These are phyloP conservation scores for Leishmania gerbilli DNA, from an alignment of 208 protist species.

Conservation along the genomic window DNA sequence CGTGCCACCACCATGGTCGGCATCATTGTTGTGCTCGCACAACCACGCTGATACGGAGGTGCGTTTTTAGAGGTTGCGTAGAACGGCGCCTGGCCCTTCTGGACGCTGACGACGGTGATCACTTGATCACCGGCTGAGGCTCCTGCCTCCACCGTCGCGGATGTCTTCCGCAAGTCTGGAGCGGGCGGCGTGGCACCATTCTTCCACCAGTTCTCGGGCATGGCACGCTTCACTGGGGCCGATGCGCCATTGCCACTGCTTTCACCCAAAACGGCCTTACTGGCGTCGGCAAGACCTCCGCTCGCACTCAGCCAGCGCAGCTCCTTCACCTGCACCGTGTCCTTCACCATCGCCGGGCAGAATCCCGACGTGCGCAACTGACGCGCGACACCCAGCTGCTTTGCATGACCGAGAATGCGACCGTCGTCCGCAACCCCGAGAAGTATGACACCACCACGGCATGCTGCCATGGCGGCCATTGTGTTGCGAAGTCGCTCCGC, in stretches of 20 bases:
- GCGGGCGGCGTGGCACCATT: slow-evolving; percentile 10
- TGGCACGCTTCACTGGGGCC: slow-evolving; percentile 16
- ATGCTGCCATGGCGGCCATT: slow-evolving; percentile 81
- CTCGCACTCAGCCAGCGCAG: slow-evolving; percentile 43
- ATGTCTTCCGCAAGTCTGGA: background rate
- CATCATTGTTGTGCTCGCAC: slow-evolving; percentile 80
- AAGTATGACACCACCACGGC: slow-evolving; percentile 68
- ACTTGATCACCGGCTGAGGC: slow-evolving; percentile 5
- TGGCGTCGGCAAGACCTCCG: background rate
- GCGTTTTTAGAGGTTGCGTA: slow-evolving; percentile 56
- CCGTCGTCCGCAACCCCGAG: slow-evolving; percentile 83
- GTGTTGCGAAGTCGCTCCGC: slow-evolving; percentile 80
- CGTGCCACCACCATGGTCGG: slow-evolving; percentile 43
- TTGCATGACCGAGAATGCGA: slow-evolving; percentile 53
- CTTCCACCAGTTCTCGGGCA: slow-evolving; percentile 84
- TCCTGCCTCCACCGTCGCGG: background rate
- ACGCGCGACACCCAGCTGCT: slow-evolving; percentile 35
- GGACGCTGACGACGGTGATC: slow-evolving; percentile 74
- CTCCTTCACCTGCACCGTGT: slow-evolving; percentile 57
- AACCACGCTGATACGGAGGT: slow-evolving; percentile 72
- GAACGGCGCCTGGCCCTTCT: slow-evolving; percentile 73
- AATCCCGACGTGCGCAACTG: slow-evolving; percentile 71
- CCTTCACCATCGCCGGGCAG: slow-evolving; percentile 85
- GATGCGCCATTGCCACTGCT: background rate
- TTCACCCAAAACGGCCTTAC: background rate